phyloP scores from a whole-genome alignment of 805 yeast species.

The Ascoidea rubescens region DNA sequence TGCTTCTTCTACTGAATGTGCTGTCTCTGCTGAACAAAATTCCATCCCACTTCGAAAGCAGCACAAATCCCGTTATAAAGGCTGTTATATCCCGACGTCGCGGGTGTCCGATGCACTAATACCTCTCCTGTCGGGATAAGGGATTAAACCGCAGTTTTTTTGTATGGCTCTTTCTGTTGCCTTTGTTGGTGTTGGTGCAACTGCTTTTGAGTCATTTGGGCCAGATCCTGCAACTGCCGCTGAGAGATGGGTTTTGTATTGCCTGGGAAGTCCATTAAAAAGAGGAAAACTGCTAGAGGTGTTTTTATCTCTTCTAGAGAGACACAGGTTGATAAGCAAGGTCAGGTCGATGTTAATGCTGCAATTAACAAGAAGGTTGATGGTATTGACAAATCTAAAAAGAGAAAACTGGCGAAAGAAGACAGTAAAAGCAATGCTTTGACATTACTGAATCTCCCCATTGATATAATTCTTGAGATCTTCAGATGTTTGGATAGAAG shows the following conservation, averaged over 20 bases:
- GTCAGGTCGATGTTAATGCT: no score
- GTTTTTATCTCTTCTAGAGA: not conserved
- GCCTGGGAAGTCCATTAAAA: not conserved
- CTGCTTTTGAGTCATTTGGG: no score
- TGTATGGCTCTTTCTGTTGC: not conserved
- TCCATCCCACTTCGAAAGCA: no score
- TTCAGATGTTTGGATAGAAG: not conserved
- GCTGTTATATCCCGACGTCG: not conserved
- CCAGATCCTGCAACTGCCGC: no score
- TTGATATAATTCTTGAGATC: not conserved
- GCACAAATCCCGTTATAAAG: no score
- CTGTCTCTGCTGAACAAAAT: no score
- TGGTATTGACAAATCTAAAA: no score
- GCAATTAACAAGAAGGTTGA: no score
- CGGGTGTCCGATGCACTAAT: not conserved
- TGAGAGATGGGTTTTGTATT: not conserved
- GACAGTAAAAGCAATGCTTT: not conserved
- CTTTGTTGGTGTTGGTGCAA: not conserved
- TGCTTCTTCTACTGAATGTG: no score
- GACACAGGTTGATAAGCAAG: not conserved
- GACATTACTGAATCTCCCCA: not conserved
- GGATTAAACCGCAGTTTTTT: not conserved
- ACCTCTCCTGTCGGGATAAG: not conserved
- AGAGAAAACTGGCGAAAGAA: not conserved
- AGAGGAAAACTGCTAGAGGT: not conserved